Percentiles rank a stretch among this genome's conserved stretches.
Conservation (phyloP, 2,329 filamentous ascomycete genomes). For the Hymenoscyphus salicellus region DNA sequence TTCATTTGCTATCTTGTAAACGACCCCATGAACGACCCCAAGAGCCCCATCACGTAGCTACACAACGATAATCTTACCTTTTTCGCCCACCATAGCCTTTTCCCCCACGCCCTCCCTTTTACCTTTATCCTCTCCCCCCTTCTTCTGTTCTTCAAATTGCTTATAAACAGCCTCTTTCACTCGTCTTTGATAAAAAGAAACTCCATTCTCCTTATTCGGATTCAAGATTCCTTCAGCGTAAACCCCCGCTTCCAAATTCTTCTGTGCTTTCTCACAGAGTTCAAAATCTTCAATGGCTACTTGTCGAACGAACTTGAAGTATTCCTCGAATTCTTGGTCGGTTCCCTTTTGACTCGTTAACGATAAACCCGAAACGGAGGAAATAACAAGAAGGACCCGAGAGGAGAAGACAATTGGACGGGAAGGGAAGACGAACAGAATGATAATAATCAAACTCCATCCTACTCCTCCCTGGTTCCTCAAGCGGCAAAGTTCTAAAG, state of each 20-base stretch:
- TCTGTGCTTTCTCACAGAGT: conserved; percentile 54
- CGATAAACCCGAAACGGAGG: background rate
- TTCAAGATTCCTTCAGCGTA: conserved; percentile 56
- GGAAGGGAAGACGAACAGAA: conserved; percentile 17
- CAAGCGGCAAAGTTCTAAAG: conserved; percentile 53
- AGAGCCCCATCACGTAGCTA: background rate
- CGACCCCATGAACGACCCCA: background rate
- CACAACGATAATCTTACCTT: background rate
- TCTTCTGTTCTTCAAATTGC: conserved; percentile 24
- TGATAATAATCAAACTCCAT: conserved; percentile 62
- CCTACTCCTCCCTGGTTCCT: conserved; percentile 47
- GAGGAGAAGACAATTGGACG: background rate
- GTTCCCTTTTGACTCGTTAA: conserved; percentile 30
- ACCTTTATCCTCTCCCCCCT: conserved; percentile 16
- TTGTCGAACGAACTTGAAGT: conserved; percentile 54
- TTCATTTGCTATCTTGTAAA: too few relatives aligned
- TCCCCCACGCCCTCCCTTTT: conserved; percentile 3
- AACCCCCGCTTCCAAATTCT: conserved; percentile 51
- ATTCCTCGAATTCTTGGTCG: conserved; percentile 54
- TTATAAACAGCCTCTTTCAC: conserved; percentile 32
- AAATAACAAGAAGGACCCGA: background rate
- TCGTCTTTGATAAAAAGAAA: conserved; percentile 43
- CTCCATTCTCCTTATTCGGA: conserved; percentile 53
- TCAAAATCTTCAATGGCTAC: conserved; percentile 57
- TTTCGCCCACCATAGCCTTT: background rate